Conservation (phyloP, 352 stramenopile species). For the Phytopythium helicoides region DNA sequence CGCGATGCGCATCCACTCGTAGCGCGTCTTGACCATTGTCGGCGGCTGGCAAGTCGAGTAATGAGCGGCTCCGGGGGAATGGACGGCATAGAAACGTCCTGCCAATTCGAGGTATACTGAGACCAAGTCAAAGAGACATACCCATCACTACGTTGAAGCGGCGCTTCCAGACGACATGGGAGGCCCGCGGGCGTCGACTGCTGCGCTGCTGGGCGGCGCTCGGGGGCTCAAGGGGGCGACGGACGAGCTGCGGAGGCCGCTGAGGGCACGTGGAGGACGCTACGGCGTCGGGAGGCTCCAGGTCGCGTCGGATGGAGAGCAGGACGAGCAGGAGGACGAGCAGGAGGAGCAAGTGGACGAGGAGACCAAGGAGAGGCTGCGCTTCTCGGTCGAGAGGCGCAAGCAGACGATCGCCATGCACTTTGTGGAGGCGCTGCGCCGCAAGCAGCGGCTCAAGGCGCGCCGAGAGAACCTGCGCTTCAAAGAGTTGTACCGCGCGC, state of each 20-base stretch:
- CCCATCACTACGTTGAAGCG: conserved; percentile 1
- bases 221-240: background rate
- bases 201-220: too few species aligned
- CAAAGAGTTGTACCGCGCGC: conserved; percentile 65
- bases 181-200: too few species aligned
- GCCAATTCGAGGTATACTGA: too few species aligned
- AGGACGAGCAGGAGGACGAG: conserved; percentile 26
- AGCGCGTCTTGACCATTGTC: conserved; percentile 38
- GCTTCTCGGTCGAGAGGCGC: conserved; percentile 40
- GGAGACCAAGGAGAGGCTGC: conserved; percentile 46
- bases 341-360: conserved; percentile 31
- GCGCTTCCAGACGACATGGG: too few species aligned
- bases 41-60: background rate
- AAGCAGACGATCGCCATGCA: conserved; percentile 26
- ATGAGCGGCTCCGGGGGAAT: too few species aligned
- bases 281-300: background rate
- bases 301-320: conserved; percentile 5
- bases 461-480: conserved; percentile 78
- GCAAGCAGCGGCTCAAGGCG: conserved; percentile 61
- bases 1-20: conserved; percentile 45
- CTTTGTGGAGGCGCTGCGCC: conserved; percentile 45
- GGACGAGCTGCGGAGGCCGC: conserved; percentile 3
- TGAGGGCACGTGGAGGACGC: background rate
- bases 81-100: too few species aligned
- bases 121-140: background rate